Percentiles rank a stretch among this genome's conserved stretches.
These are phyloP conservation scores for Allantophomopsis lycopodina DNA, from an alignment of 2,329 filamentous ascomycete species.

Conservation along the genomic window DNA sequence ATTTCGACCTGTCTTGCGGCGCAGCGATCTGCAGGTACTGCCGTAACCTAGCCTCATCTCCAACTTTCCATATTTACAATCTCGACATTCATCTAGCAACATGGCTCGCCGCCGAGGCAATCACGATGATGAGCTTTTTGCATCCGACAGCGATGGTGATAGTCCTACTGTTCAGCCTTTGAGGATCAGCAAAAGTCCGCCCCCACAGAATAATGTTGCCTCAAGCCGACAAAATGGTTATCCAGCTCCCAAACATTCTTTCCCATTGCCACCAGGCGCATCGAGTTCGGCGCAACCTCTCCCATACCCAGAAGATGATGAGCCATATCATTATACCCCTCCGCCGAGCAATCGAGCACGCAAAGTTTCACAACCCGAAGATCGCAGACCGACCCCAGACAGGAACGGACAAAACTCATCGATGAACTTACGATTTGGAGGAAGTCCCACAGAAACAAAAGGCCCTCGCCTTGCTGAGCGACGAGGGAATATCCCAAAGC, in stretches of 20 bases:
- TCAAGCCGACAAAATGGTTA: slow-evolving; percentile 23
- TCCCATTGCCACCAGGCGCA: slow-evolving; percentile 53
- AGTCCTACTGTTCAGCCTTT: slow-evolving; percentile 74
- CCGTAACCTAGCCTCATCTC: background rate
- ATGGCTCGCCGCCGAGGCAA: slow-evolving; percentile 38
- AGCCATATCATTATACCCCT: slow-evolving; percentile 25
- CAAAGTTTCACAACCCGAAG: slow-evolving; percentile 20
- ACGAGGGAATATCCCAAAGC: slow-evolving; percentile 68
- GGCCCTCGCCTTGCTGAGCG: slow-evolving; percentile 63
- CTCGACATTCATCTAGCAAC: slow-evolving; percentile 2
- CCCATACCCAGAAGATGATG: slow-evolving; percentile 62
- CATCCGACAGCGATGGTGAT: slow-evolving; percentile 37
- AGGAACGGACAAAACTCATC: no score
- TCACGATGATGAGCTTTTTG: slow-evolving; percentile 74
- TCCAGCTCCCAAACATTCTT: slow-evolving; percentile 43
- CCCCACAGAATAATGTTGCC: slow-evolving; percentile 16
- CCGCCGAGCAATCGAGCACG: slow-evolving; percentile 16
- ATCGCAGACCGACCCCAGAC: slow-evolving; percentile 18
- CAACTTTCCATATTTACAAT: background rate
- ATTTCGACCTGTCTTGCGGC: no score
- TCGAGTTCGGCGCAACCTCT: slow-evolving; percentile 55
- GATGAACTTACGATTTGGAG: slow-evolving; percentile 14
- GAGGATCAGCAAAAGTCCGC: slow-evolving; percentile 64
- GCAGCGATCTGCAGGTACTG: background rate
- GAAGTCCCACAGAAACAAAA: slow-evolving; percentile 36